Percentiles rank a stretch among this genome's conserved stretches.
These are phyloP conservation scores for Ettlia oleoabundans DNA, from an alignment of 139 green algal genomes.

Conservation along the genomic window DNA sequence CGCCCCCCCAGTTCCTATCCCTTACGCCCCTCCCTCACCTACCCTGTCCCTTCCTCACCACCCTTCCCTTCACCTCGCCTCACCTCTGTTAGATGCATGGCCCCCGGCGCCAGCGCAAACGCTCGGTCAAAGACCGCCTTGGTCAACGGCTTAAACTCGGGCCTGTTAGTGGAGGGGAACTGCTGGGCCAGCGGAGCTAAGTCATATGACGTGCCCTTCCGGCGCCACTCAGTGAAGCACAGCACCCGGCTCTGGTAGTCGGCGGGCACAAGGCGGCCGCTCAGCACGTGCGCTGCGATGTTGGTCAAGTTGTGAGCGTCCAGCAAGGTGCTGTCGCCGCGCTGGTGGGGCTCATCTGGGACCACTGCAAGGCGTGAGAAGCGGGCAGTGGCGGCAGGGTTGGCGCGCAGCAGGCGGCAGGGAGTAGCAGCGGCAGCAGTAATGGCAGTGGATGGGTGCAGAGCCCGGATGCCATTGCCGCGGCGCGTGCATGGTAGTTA, in stretches of 20 bases:
- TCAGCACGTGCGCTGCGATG: constrained; percentile 22
- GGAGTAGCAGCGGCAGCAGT: background rate
- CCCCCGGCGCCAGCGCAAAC: constrained; percentile 15
- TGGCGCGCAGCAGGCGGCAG: background rate
- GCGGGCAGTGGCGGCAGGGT: too few species aligned
- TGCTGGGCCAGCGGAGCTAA: constrained; percentile 4
- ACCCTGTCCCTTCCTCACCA: too few species aligned
- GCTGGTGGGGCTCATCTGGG: constrained; percentile 22
- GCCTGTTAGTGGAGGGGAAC: background rate
- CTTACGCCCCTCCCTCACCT: too few species aligned
- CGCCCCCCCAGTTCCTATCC: too few species aligned
- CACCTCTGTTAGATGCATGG: constrained; percentile 3
- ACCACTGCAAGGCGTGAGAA: background rate
- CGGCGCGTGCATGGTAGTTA: too few species aligned
- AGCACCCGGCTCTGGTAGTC: constrained; percentile 28
- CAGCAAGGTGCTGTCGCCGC: constrained; percentile 13
- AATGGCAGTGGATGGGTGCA: background rate
- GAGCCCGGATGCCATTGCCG: too few species aligned
- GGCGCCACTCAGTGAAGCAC: constrained; percentile 26
- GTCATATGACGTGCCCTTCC: constrained; percentile 1
- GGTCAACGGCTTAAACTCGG: background rate
- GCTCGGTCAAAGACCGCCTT: background rate
- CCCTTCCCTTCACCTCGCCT: too few species aligned
- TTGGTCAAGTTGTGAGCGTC: constrained; percentile 9
- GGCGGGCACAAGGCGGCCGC: background rate